Evolutionary conservation across 2,329 filamentous ascomycete species (phyloP).

Genomic region (Talaromyces sp.): DNA sequence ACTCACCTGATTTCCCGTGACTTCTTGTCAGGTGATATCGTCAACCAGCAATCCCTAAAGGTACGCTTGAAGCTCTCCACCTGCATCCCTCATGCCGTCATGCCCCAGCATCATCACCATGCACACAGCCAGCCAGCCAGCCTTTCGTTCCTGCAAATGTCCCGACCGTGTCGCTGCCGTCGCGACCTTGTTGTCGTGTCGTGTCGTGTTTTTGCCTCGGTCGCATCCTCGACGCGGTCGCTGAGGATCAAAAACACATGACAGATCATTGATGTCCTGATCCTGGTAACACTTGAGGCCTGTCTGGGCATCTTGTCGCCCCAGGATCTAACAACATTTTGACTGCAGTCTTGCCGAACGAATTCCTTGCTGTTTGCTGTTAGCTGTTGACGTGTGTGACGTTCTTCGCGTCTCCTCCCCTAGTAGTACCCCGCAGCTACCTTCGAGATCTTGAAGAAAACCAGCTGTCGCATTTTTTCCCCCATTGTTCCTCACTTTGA

Average conservation of each 20-base stretch:
- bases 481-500: not conserved
- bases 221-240: constrained; percentile 9
- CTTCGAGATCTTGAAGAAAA: not conserved
- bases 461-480: not conserved
- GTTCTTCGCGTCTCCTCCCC: not conserved
- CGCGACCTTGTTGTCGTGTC: constrained; percentile 1
- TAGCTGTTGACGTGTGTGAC: not conserved
- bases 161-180: not conserved
- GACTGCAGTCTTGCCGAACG: not conserved
- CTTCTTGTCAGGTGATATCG: constrained; percentile 40
- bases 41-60: constrained; percentile 4
- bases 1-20: constrained; percentile 25
- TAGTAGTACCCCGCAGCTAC: not conserved
- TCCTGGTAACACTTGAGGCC: not conserved
- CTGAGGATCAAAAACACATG: not conserved
- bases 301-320: not conserved
- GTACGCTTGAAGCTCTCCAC: constrained; percentile 8
- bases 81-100: not conserved
- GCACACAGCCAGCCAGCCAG: not conserved
- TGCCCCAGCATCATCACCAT: constrained; percentile 1
- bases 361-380: not conserved
- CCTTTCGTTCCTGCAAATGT: not conserved
- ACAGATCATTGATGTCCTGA: not conserved
- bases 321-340: not conserved
- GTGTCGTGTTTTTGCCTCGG: constrained; percentile 1